A percentile compares a stretch with the other conserved stretches of the same genome.
Conservation (phyloP, 495 filamentous ascomycete genomes). For the Podospora sp. region DNA sequence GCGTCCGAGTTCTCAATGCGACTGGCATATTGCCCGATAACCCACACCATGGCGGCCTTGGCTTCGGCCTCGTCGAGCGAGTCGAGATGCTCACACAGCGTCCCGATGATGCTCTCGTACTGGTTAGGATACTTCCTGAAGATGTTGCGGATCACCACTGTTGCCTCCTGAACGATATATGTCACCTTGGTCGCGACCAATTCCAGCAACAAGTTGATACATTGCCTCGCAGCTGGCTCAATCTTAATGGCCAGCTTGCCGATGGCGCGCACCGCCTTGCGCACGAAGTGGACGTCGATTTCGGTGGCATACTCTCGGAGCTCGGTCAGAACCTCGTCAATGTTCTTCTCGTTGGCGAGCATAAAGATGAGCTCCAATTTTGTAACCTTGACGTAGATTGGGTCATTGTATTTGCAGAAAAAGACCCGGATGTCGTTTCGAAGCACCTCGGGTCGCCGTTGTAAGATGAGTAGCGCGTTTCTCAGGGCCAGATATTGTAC, state of each 20-base stretch:
- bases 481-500: constrained; percentile 95
- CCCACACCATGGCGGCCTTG: constrained; percentile 99
- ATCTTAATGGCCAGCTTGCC: constrained; percentile 99
- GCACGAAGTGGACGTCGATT: constrained; percentile 98
- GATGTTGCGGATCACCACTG: constrained; percentile 98
- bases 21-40: constrained; percentile 96
- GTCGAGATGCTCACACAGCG: constrained; percentile 94
- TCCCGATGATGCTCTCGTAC: constrained; percentile 95
- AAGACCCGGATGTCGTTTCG: constrained; percentile 97
- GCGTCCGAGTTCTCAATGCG: constrained; percentile 95
- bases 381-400: constrained; percentile 99
- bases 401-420: constrained; percentile 99
- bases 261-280: constrained; percentile 96
- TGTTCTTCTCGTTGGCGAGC: constrained; percentile 95
- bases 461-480: constrained; percentile 92
- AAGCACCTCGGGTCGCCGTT: constrained; percentile 89
- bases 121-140: constrained; percentile 99
- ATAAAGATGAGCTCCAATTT: constrained; percentile 99
- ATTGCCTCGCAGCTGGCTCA: constrained; percentile 84
- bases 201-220: constrained; percentile 90
- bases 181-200: constrained; percentile 97
- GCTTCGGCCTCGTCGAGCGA: constrained; percentile 98
- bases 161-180: constrained; percentile 99
- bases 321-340: constrained; percentile 92
- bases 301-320: constrained; percentile 97